phyloP scores from a whole-genome alignment of 495 filamentous ascomycete genomes.

The Neurospora africana region DNA sequence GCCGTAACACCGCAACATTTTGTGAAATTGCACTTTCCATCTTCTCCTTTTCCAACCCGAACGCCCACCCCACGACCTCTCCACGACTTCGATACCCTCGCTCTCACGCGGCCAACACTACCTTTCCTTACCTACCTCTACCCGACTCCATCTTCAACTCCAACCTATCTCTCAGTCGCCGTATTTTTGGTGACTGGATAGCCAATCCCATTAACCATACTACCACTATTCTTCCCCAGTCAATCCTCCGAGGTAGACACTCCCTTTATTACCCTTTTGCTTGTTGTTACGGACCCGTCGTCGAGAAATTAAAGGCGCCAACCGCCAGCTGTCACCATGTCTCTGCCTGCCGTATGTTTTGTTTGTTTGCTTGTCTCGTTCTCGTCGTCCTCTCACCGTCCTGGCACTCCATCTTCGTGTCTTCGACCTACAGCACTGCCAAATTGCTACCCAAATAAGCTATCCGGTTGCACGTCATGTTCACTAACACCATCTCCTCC shows the following conservation, averaged over 20 bases:
- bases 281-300: not conserved
- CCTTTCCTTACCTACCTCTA: conserved; percentile 3
- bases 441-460: conserved; percentile 8
- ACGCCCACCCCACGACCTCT: not conserved
- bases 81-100: conserved; percentile 12
- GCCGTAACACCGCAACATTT: conserved; percentile 26
- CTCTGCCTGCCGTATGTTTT: conserved; percentile 28
- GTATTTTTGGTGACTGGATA: conserved; percentile 20
- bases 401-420: not conserved
- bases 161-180: conserved; percentile 3
- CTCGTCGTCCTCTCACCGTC: not conserved
- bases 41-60: conserved; percentile 24
- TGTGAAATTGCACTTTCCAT: conserved; percentile 32
- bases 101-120: conserved; percentile 11
- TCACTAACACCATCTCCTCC: conserved; percentile 24
- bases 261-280: conserved; percentile 8
- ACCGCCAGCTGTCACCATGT: conserved; percentile 21
- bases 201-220: conserved; percentile 12
- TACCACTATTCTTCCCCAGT: conserved; percentile 8
- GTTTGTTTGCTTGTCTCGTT: conserved; percentile 9
- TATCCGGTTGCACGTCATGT: conserved; percentile 4
- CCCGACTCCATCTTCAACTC: not conserved
- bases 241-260: conserved; percentile 9
- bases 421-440: conserved; percentile 1
- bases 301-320: conserved; percentile 1